Evolutionary conservation across 23 red algal species (phyloP).

Genomic region (Agarophyton chilense): DNA sequence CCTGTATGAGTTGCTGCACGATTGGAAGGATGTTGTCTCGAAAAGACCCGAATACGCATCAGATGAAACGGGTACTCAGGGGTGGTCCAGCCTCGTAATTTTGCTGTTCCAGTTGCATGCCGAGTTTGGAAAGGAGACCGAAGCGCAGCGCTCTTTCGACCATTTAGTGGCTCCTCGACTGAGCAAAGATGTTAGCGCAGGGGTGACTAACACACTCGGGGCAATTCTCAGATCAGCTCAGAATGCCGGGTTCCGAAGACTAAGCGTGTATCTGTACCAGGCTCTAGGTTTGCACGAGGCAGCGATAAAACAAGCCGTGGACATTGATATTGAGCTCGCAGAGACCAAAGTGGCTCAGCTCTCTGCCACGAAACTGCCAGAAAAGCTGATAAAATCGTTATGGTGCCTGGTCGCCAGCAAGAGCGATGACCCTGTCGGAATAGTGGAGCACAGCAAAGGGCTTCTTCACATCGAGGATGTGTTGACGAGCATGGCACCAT

Average conservation of each 20-base stretch:
- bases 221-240: constrained; percentile 47
- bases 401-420: constrained; percentile 54
- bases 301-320: constrained; percentile 45
- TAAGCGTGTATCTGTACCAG: constrained; percentile 55
- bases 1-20: constrained; percentile 56
- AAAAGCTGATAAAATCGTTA: constrained; percentile 29
- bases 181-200: background rate
- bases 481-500: constrained; percentile 46
- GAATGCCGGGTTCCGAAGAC: constrained; percentile 25
- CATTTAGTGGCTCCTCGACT: constrained; percentile 30
- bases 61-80: background rate
- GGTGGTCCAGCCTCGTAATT: constrained; percentile 38
- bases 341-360: constrained; percentile 41
- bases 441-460: constrained; percentile 58
- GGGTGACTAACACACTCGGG: constrained; percentile 15
- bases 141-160: constrained; percentile 55
- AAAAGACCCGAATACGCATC: background rate
- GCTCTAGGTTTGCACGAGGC: constrained; percentile 56
- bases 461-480: constrained; percentile 67
- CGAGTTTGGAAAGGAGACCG: constrained; percentile 49
- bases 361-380: constrained; percentile 18
- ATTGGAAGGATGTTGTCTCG: constrained; percentile 14
- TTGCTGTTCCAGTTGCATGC: constrained; percentile 69
- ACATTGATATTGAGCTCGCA: constrained; percentile 48
- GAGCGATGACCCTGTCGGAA: constrained; percentile 53